Evolutionary conservation across 768 basidiomycete genomes (phyloP).

Genomic region (Tricholoma flavovirens): DNA sequence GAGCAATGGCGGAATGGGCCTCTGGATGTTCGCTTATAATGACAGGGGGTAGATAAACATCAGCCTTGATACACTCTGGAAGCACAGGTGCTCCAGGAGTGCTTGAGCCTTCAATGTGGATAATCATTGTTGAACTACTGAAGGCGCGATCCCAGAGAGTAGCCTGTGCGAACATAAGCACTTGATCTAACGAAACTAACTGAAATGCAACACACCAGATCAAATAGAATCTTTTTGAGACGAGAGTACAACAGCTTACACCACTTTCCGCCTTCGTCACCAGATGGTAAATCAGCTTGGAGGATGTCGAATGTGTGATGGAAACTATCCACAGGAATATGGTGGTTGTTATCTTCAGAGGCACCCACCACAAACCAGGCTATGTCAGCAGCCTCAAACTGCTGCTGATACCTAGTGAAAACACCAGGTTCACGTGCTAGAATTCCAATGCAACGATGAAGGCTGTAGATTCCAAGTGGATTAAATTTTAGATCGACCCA

Average conservation of each 20-base stretch:
- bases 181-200: not conserved
- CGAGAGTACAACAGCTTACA: not conserved
- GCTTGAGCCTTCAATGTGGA: not conserved
- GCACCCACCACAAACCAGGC: not conserved
- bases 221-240: not conserved
- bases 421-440: not conserved
- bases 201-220: not conserved
- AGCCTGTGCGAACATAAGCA: not conserved
- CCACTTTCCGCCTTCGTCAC: not conserved
- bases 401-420: not conserved
- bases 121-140: not conserved
- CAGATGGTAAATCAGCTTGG: not conserved
- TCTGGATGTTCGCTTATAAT: not conserved
- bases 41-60: not conserved
- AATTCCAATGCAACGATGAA: not conserved
- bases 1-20: not conserved
- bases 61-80: not conserved
- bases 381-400: not conserved
- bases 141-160: not conserved
- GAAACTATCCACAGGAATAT: not conserved
- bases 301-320: not conserved
- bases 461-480: not conserved
- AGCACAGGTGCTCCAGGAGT: not conserved
- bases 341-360: not conserved
- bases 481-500: not conserved